Conservation (phyloP, 2,329 filamentous ascomycete genomes). For the Epichloe amarillans region DNA sequence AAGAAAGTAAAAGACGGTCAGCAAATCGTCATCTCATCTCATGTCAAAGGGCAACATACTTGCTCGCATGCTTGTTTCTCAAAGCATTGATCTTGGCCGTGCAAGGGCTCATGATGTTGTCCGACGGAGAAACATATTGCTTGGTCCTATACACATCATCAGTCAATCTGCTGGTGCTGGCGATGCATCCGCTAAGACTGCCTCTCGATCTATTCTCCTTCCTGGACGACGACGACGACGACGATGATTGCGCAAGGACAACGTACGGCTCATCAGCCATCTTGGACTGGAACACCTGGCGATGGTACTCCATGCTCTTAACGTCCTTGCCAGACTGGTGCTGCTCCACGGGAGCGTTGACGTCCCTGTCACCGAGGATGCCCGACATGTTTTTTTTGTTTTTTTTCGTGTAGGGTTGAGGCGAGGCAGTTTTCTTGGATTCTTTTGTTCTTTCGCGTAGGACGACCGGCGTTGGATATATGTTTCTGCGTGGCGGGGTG, state of each 20-base stretch:
- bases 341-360: conserved; percentile 38
- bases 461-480: conserved; percentile 2
- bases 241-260: conserved; percentile 6
- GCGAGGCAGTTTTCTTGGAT: not conserved
- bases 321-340: conserved; percentile 30
- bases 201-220: not conserved
- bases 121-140: conserved; percentile 67
- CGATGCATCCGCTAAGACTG: not conserved
- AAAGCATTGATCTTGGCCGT: conserved; percentile 70
- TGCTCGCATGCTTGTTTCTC: conserved; percentile 67
- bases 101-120: conserved; percentile 79
- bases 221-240: not conserved
- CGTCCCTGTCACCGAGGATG: conserved; percentile 53
- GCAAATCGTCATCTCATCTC: too few species aligned
- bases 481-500: conserved; percentile 1
- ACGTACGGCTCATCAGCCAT: conserved; percentile 53
- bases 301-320: conserved; percentile 66
- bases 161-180: not conserved
- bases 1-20: not conserved
- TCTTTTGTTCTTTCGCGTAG: not conserved
- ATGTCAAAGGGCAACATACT: conserved; percentile 38
- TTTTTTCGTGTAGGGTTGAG: not conserved
- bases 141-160: conserved; percentile 3
- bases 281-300: conserved; percentile 60
- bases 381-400: conserved; percentile 35